Evolutionary conservation across 192 early-diverging fungal species (phyloP), one percentile per base, ranked within the genome.

Genomic region (Coemansia sp.): DNA sequence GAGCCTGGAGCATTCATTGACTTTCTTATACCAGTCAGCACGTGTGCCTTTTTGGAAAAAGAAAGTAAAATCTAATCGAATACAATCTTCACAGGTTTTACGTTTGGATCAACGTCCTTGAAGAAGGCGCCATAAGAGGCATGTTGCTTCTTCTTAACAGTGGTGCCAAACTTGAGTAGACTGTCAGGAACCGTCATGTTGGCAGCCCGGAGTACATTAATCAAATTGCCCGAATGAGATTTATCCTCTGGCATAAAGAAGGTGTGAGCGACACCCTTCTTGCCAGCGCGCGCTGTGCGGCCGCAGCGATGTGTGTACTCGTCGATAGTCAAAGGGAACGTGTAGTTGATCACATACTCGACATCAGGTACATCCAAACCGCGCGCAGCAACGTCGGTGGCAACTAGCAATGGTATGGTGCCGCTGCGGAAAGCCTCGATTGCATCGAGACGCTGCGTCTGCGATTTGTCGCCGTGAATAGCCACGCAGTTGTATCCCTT

Each of bases 71-170:
- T 57, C 61, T 68, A 81, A 52, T 86, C 90, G 76, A 98, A 98
- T 19, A 85, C 86, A 70, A 98, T 95, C 86, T 96, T 96, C 59
- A 89, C 94, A 0, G 92, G 86, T 83, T 96, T 98, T 52, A 84
- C 83, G 53, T 70, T 87, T 55, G 85, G 84, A 61, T 92, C 95
- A 30, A 97, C 75, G 36, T 96, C 94, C 76, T 95, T 97, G 71
- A 87, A 92, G 72, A 97, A 97, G 24, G 94, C 94, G 58, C 96
- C 96, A 59, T 97, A 98, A 59, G 91, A 92, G 19, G 87, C 85
- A 79, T 98, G 94, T 57, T 93, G 85, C 90, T 98, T 98, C 86
- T 94, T 95, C 84, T 96, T 98, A 71, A 97, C 94, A 10, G 93
- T 94, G 29, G 91, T 92, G 51, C 94, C 95, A 84, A 96, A 96